Percentiles rank a stretch among this genome's conserved stretches.
These are phyloP conservation scores for Arthromyces matolae DNA, from an alignment of 768 basidiomycete species.

Conservation along the genomic window DNA sequence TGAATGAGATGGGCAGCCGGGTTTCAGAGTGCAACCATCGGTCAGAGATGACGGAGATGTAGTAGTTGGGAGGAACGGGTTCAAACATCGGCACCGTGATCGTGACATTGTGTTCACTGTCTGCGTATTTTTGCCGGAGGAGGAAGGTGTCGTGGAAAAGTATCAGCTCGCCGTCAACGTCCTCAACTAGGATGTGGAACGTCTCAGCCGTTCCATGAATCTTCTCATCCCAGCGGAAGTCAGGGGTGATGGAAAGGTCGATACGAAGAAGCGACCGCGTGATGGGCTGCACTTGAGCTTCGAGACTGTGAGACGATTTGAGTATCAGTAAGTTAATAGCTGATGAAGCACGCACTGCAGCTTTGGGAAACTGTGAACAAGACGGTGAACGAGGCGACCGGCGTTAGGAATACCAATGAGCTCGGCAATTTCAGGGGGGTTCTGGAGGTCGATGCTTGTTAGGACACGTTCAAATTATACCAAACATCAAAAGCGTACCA, in stretches of 20 bases:
- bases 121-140: constrained; percentile 86
- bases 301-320: constrained; percentile 46
- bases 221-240: constrained; percentile 97
- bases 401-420: constrained; percentile 92
- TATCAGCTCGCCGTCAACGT: constrained; percentile 95
- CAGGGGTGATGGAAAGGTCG: constrained; percentile 92
- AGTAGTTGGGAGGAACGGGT: constrained; percentile 97
- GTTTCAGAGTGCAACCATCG: constrained; percentile 96
- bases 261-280: constrained; percentile 90
- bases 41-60: constrained; percentile 92
- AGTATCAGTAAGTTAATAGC: background rate
- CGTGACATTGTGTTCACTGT: constrained; percentile 91
- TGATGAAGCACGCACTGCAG: constrained; percentile 55
- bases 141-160: constrained; percentile 94
- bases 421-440: constrained; percentile 90
- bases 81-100: constrained; percentile 96
- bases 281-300: constrained; percentile 96
- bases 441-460: constrained; percentile 35
- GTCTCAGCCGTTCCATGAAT: constrained; percentile 85
- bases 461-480: background rate
- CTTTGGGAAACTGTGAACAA: constrained; percentile 96
- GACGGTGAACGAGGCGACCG: constrained; percentile 84
- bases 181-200: constrained; percentile 93
- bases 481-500: constrained; percentile 35
- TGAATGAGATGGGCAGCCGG: constrained; percentile 92